A percentile compares a stretch with the other conserved stretches of the same genome.
These are phyloP conservation scores for Phytophthora cactorum DNA, from an alignment of 352 stramenopile species.

Conservation along the genomic window DNA sequence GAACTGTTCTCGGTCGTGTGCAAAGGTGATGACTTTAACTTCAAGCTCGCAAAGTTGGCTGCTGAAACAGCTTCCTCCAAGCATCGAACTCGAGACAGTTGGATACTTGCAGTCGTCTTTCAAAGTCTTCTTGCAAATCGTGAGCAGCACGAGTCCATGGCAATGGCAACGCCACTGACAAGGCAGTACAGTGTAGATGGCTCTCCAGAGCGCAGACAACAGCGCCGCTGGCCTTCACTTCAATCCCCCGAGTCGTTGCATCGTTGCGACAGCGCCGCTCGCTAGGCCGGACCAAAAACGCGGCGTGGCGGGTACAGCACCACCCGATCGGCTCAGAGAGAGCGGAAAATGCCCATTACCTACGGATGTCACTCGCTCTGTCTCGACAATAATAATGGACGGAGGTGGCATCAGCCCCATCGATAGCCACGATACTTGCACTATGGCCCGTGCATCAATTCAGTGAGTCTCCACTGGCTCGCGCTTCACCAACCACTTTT, in stretches of 20 bases:
- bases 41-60: too few relatives aligned
- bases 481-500: conserved; percentile 7
- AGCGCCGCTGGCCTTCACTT: conserved; percentile 6
- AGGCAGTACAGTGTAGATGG: not conserved
- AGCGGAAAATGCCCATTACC: conserved; percentile 32
- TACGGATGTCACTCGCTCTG: conserved; percentile 4
- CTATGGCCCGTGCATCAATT: conserved; percentile 4
- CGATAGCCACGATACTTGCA: not conserved
- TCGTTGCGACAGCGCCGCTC: conserved; percentile 22
- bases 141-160: not conserved
- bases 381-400: conserved; percentile 9
- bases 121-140: conserved; percentile 1
- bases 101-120: not conserved
- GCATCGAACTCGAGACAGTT: too few relatives aligned
- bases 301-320: conserved; percentile 24
- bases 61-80: too few relatives aligned
- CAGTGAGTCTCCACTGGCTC: conserved; percentile 15
- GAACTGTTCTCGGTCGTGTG: too few relatives aligned
- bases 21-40: too few relatives aligned
- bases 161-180: not conserved
- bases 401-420: not conserved
- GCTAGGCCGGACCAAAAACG: conserved; percentile 34
- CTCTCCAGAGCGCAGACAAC: not conserved
- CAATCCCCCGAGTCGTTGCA: conserved; percentile 23
- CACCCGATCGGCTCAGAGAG: conserved; percentile 30